Conservation (phyloP, 345 rosid species). For the Cardamine resedifolia region DNA sequence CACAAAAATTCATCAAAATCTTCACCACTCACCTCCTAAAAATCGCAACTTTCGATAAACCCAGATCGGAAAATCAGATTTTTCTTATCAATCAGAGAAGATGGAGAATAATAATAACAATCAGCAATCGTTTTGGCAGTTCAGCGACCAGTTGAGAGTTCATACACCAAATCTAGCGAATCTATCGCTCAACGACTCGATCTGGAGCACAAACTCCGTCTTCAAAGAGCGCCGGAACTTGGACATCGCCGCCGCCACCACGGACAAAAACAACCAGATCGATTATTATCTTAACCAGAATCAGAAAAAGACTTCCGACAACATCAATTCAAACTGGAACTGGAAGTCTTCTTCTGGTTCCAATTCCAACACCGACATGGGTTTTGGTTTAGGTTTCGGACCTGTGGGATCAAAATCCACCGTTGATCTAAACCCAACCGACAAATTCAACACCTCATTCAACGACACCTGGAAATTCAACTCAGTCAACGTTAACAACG, state of each 20-base stretch:
- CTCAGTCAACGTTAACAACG: conserved; percentile 18
- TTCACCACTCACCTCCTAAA: conserved; percentile 8
- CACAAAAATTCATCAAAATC: neutral
- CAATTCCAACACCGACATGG: neutral
- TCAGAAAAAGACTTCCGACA: conserved; percentile 39
- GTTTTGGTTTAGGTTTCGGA: conserved; percentile 22
- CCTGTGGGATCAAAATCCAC: conserved; percentile 34
- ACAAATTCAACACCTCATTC: conserved; percentile 33
- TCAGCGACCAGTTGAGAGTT: conserved; percentile 89
- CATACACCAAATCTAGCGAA: conserved; percentile 67
- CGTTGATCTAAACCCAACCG: conserved; percentile 14
- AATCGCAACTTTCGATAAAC: neutral
- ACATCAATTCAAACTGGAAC: conserved; percentile 18
- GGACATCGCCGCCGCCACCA: conserved; percentile 48
- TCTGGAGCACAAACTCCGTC: conserved; percentile 68
- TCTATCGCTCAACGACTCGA: conserved; percentile 81
- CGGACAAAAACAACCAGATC: conserved; percentile 28
- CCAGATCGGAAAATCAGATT: conserved; percentile 15
- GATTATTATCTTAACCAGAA: conserved; percentile 16
- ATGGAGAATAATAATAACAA: conserved; percentile 70
- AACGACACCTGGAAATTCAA: conserved; percentile 57
- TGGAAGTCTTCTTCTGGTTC: conserved; percentile 30
- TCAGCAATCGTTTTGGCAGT: conserved; percentile 91
- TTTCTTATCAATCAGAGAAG: neutral
- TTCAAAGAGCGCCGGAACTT: conserved; percentile 73